These are phyloP conservation scores for Calendula officinalis DNA, from an alignment of 129 eudicot genomes.

Conservation along the genomic window DNA sequence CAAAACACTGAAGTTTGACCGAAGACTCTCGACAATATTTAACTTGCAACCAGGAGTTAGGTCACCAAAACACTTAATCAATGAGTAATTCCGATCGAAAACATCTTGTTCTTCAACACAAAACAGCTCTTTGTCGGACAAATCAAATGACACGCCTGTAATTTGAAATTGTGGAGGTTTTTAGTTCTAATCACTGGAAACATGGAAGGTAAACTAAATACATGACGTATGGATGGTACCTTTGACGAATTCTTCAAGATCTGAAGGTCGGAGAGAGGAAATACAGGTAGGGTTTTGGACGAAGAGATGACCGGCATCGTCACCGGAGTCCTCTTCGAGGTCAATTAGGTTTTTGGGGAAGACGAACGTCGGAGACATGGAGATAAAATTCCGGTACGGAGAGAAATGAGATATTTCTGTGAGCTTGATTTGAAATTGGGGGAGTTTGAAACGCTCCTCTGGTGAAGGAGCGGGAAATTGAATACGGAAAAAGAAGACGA, in stretches of 20 bases:
- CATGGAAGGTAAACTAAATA: not conserved
- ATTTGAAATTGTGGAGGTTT: not conserved
- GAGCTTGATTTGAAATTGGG: constrained; percentile 19
- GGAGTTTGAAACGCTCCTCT: not conserved
- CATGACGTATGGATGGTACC: constrained; percentile 34
- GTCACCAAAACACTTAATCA: constrained; percentile 46
- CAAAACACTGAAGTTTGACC: constrained; percentile 87
- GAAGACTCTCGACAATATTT: constrained; percentile 73
- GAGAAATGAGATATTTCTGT: constrained; percentile 15
- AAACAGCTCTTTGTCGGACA: constrained; percentile 82
- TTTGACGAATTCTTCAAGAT: constrained; percentile 92
- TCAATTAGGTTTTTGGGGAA: constrained; percentile 58
- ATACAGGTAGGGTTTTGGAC: constrained; percentile 46
- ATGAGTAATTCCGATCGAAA: constrained; percentile 75
- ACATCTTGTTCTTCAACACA: constrained; percentile 87
- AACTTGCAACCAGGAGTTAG: constrained; percentile 57
- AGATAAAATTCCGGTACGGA: not conserved
- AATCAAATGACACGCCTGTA: constrained; percentile 68
- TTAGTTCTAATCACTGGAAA: not conserved
- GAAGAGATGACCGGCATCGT: constrained; percentile 42
- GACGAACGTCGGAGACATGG: constrained; percentile 65
- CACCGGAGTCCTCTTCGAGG: constrained; percentile 43
- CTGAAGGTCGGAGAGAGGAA: constrained; percentile 62
- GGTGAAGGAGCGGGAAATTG: constrained; percentile 29
- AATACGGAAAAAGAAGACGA: not conserved